phyloP scores from a whole-genome alignment of 1,139 yeast species.

The Blastobotrys petasosporus region DNA sequence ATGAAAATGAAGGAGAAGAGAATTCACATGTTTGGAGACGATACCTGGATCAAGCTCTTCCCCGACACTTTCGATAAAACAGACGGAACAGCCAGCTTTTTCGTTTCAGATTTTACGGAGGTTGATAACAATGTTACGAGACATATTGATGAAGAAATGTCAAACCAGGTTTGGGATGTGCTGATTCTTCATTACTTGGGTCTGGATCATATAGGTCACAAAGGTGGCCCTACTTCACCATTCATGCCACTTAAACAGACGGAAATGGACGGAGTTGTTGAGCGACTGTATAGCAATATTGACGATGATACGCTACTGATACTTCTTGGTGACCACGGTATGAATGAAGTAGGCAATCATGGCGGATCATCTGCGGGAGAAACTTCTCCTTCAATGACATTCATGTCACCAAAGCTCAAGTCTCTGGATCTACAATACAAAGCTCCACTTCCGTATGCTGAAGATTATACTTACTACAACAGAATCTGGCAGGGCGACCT shows the following conservation, averaged over 20 bases:
- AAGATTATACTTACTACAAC: slow-evolving; percentile 47
- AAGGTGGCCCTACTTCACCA: slow-evolving; percentile 79
- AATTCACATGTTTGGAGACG: slow-evolving; percentile 90
- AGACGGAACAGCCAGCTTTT: slow-evolving; percentile 92
- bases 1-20: slow-evolving; percentile 41
- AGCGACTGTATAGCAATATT: slow-evolving; percentile 45
- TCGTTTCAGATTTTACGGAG: slow-evolving; percentile 88
- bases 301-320: slow-evolving; percentile 60
- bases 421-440: slow-evolving; percentile 5
- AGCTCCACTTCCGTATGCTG: slow-evolving; percentile 41
- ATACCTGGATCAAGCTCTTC: slow-evolving; percentile 91
- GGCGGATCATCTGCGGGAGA: slow-evolving; percentile 94
- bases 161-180: slow-evolving; percentile 61
- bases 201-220: slow-evolving; percentile 94
- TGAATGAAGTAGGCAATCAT: slow-evolving; percentile 85
- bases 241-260: slow-evolving; percentile 75
- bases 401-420: slow-evolving; percentile 58
- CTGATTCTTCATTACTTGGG: slow-evolving; percentile 88
- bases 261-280: slow-evolving; percentile 75
- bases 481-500: slow-evolving; percentile 74
- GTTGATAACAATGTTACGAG: slow-evolving; percentile 92
- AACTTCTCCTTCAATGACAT: slow-evolving; percentile 74
- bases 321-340: slow-evolving; percentile 91
- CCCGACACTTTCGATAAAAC: slow-evolving; percentile 55
- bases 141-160: slow-evolving; percentile 58